Evolutionary conservation across 257 asterid species (phyloP).

Genomic region (Ophiorrhiza pumila): DNA sequence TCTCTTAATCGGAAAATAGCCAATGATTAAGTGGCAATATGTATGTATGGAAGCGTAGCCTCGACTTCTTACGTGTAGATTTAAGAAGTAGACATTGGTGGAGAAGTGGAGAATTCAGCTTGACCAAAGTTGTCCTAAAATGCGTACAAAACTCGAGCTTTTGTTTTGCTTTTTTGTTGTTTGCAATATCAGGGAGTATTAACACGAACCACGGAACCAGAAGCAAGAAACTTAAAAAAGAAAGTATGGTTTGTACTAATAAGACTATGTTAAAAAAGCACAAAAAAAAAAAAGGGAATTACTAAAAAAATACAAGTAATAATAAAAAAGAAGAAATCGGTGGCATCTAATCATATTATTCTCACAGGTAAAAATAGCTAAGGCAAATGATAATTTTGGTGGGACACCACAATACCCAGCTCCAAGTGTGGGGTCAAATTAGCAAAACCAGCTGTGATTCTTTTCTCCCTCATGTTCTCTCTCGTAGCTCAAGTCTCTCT

Average conservation of each 20-base stretch:
- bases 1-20: too few relatives aligned
- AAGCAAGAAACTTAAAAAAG: too few relatives aligned
- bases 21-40: background rate
- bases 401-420: slow-evolving; percentile 18
- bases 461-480: background rate
- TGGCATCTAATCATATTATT: background rate
- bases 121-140: background rate
- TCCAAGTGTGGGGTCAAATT: slow-evolving; percentile 18
- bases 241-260: background rate
- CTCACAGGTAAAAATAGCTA: background rate
- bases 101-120: background rate
- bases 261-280: background rate
- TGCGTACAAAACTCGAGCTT: background rate
- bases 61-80: background rate
- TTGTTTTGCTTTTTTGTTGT: background rate
- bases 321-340: background rate
- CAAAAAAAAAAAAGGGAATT: background rate
- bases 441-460: slow-evolving; percentile 49
- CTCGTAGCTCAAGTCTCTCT: slow-evolving; percentile 15
- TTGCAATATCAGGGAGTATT: background rate
- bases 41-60: background rate
- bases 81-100: background rate
- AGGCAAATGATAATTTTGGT: background rate
- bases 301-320: too few relatives aligned
- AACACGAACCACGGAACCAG: background rate